A percentile compares a stretch with the other conserved stretches of the same genome.
These are phyloP conservation scores for Epichloe gansuensis DNA, from an alignment of 2,329 filamentous ascomycete genomes.

Conservation along the genomic window DNA sequence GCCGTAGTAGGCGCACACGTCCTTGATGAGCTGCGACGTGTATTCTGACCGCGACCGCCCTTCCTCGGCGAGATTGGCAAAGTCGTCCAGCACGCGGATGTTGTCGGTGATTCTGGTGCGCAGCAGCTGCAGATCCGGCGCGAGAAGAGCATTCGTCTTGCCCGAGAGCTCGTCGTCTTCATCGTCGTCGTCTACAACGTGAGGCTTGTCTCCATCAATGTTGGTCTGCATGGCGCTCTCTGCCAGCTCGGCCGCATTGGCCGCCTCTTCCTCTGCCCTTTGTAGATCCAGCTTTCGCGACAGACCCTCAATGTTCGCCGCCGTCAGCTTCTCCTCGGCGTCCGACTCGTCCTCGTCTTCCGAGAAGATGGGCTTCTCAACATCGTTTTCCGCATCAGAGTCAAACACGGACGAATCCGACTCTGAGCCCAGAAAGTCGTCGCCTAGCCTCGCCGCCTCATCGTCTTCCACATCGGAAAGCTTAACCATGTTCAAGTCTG, in stretches of 20 bases:
- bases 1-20: conserved; percentile 93
- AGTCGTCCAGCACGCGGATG: conserved; percentile 80
- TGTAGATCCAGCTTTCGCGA: conserved; percentile 73
- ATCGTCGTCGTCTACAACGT: conserved; percentile 52
- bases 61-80: conserved; percentile 66
- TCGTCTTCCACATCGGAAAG: conserved; percentile 30
- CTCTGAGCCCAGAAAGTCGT: conserved; percentile 46
- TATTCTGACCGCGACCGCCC: conserved; percentile 80
- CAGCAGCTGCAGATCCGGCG: conserved; percentile 81
- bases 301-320: conserved; percentile 89
- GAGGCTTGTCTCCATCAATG: conserved; percentile 64
- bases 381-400: conserved; percentile 49
- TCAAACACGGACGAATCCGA: conserved; percentile 52
- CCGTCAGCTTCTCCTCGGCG: conserved; percentile 79
- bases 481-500: conserved; percentile 30
- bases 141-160: conserved; percentile 52
- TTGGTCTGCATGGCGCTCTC: conserved; percentile 86
- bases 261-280: conserved; percentile 63
- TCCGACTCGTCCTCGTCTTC: conserved; percentile 87
- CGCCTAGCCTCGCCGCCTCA: conserved; percentile 29
- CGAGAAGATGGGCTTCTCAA: conserved; percentile 63
- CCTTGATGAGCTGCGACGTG: conserved; percentile 70
- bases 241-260: conserved; percentile 73
- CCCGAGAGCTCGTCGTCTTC: conserved; percentile 42
- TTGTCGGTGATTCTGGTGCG: conserved; percentile 85